Conservation (phyloP, 2,329 filamentous ascomycete genomes). For the Salinomyces thailandicus region DNA sequence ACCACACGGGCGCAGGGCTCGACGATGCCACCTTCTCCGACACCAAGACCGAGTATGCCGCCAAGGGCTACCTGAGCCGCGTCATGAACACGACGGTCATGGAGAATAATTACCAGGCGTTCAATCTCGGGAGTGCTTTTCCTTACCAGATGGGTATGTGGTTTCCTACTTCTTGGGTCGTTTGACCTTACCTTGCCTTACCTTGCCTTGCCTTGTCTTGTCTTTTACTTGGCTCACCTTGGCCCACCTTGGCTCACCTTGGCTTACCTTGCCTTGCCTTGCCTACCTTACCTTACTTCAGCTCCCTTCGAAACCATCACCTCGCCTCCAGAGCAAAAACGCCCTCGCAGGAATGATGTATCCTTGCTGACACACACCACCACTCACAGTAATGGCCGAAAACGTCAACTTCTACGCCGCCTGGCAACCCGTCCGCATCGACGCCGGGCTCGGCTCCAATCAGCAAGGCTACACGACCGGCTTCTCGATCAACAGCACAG, state of each 20-base stretch:
- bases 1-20: conserved; percentile 19
- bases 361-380: conserved; percentile 2
- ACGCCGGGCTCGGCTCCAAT: conserved; percentile 15
- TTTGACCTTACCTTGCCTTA: neutral
- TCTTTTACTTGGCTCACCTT: neutral
- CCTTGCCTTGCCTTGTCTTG: neutral
- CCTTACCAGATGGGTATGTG: conserved; percentile 18
- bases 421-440: conserved; percentile 25
- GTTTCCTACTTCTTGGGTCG: too few species aligned
- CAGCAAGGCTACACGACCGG: conserved; percentile 9
- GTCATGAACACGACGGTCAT: conserved; percentile 15
- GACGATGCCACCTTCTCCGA: conserved; percentile 21
- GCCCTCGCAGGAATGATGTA: neutral
- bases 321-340: too few species aligned
- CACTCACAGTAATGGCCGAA: conserved; percentile 5
- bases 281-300: too few species aligned
- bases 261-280: too few species aligned
- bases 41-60: conserved; percentile 7
- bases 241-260: too few species aligned
- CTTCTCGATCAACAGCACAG: conserved; percentile 24
- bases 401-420: conserved; percentile 19
- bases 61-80: conserved; percentile 18
- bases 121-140: conserved; percentile 22
- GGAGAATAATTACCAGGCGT: conserved; percentile 16
- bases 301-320: too few species aligned